Base-by-base conservation (phyloP, 1,139 yeast genomes). In the Candida dubliniensis region DNA sequence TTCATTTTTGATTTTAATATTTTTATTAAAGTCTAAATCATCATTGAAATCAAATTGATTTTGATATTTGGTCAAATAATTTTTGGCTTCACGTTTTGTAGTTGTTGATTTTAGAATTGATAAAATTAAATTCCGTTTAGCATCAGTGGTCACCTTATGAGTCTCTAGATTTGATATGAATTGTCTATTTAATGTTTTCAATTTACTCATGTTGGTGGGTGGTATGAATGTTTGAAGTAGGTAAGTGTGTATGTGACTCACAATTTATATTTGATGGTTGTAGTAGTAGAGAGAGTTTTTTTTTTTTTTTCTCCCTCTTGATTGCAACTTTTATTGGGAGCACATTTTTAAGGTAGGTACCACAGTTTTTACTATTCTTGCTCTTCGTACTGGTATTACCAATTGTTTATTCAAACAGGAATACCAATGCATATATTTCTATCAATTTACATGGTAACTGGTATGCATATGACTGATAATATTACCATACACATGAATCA, bases 21-120 rank as follows among this genome's bases (percentile, higher is more conserved):
- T 41, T 13, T 46, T 48, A 11, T 38, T 46, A 32, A 52, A 53
- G 9, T 47, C 36, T 13, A 55, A 51, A 26, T 54, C 54, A 26
- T 54, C 54, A 29, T 57, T 52, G 45, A 63, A 62, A 44, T 66
- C 67, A 51, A 69, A 67, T 49, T 67, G 76, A 55, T 71, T 64
- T 59, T 73, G 67, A 54, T 86, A 86, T 60, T 82, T 84, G 34
- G 75, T 65, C 40, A 86, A 61, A 56, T 85, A 86, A 47, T 81
- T 81, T 50, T 74, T 71, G 3, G 89, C 88, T 58, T 86, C 95
- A 51, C 95, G 63, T 58, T 84, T 84, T 1, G 93, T 85, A 10
- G 91, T 86, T 5, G 95, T 84, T 5, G 89, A 81, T 54, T 79
- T 82, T 43, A 86, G 66, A 27, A 86, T 84, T 4, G 89, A 81